phyloP scores from a whole-genome alignment of 371 early-diverging fungal species.

The Batrachochytrium dendrobatidis region DNA sequence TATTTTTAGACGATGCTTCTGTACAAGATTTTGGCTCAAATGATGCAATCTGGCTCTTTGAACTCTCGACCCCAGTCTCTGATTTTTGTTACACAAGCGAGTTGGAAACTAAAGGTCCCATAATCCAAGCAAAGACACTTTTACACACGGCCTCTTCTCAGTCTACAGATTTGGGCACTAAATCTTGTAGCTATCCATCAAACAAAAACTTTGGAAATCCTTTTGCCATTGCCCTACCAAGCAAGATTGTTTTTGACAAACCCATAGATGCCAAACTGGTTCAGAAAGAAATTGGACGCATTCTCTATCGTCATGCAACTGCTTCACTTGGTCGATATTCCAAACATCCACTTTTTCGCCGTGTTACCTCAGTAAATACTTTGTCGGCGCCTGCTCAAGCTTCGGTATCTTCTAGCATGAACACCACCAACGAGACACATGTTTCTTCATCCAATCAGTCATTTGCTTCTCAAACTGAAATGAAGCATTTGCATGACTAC shows the following conservation, averaged over 20 bases:
- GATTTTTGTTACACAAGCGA: constrained; percentile 16
- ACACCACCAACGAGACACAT: too few species aligned
- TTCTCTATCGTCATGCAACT: background rate
- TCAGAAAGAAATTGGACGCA: background rate
- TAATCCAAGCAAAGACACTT: background rate
- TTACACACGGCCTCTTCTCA: constrained; percentile 16
- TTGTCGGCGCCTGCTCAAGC: too few species aligned
- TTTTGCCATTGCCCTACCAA: constrained; percentile 24
- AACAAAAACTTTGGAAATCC: constrained; percentile 25
- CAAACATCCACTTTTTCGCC: constrained; percentile 5
- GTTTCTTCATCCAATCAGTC: too few species aligned
- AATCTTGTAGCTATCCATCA: constrained; percentile 9
- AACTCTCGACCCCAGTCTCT: constrained; percentile 40
- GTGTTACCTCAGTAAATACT: background rate
- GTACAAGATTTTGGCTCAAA: constrained; percentile 47
- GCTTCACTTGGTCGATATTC: constrained; percentile 8
- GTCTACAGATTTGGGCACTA: too few species aligned
- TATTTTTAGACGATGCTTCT: constrained; percentile 49
- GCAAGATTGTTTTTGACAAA: constrained; percentile 1
- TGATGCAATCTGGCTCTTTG: constrained; percentile 65
- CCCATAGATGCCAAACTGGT: background rate
- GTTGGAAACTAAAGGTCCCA: constrained; percentile 5
- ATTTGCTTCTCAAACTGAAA: too few species aligned
- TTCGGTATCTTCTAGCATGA: too few species aligned
- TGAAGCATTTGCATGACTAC: too few species aligned